A percentile compares a stretch with the other conserved stretches of the same genome.
Evolutionary conservation across 495 filamentous ascomycete species (phyloP).

Genomic region (Immersiella caudata): DNA sequence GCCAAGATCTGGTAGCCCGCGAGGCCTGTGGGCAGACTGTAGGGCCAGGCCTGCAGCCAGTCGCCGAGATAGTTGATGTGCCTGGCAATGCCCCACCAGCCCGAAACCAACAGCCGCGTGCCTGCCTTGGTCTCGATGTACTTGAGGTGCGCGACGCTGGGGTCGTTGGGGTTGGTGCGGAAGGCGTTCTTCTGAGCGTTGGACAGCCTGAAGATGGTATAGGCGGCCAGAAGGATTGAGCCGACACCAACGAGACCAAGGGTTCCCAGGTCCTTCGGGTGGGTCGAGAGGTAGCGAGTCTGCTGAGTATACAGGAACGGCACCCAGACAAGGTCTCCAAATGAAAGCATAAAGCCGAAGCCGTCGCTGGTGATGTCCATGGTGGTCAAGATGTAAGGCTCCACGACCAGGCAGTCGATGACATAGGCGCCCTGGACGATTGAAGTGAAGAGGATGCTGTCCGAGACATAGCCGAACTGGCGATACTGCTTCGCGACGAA

Average conservation of each 20-base stretch:
- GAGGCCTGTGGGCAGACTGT: slow-evolving; percentile 85
- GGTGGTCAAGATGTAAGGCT: slow-evolving; percentile 88
- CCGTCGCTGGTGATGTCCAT: slow-evolving; percentile 96
- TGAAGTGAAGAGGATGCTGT: slow-evolving; percentile 83
- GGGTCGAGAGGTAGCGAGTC: slow-evolving; percentile 81
- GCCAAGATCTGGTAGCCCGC: slow-evolving; percentile 72
- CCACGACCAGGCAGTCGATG: slow-evolving; percentile 85
- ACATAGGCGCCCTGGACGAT: slow-evolving; percentile 82
- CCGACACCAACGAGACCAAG: slow-evolving; percentile 63
- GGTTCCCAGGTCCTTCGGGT: slow-evolving; percentile 76
- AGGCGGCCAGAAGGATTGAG: slow-evolving; percentile 68
- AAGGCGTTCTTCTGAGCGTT: slow-evolving; percentile 96
- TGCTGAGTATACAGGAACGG: slow-evolving; percentile 89
- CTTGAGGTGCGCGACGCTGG: slow-evolving; percentile 74
- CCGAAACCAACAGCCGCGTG: slow-evolving; percentile 76
- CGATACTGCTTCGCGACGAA: slow-evolving; percentile 88
- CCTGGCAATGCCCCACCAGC: slow-evolving; percentile 92
- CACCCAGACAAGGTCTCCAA: slow-evolving; percentile 92
- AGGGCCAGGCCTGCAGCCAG: slow-evolving; percentile 93
- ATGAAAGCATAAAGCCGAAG: slow-evolving; percentile 95
- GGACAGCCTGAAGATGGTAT: slow-evolving; percentile 85
- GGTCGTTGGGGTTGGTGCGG: slow-evolving; percentile 84
- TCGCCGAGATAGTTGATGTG: slow-evolving; percentile 99
- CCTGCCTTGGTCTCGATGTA: slow-evolving; percentile 87
- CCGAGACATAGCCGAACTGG: slow-evolving; percentile 77